A percentile compares a stretch with the other conserved stretches of the same genome.
Conservation (phyloP, 2,329 filamentous ascomycete species). For the Trichoderma sp. region DNA sequence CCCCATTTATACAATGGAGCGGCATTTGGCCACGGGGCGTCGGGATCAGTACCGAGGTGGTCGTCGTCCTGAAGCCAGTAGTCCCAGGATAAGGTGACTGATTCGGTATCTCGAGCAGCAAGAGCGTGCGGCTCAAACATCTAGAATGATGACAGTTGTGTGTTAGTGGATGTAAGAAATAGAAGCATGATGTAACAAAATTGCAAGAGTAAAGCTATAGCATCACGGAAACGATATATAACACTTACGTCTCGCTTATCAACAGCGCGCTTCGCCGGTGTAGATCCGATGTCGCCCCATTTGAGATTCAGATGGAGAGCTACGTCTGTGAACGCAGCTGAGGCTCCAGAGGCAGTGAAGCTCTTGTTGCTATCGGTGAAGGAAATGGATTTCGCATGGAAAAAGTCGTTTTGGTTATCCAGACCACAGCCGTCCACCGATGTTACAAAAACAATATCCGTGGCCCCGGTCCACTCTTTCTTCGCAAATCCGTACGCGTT, state of each 20-base stretch:
- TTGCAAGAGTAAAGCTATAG: background rate
- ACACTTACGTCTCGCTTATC: background rate
- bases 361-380: background rate
- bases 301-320: background rate
- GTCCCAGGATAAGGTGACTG: background rate
- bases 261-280: background rate
- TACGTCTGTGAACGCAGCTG: background rate
- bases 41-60: background rate
- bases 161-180: background rate
- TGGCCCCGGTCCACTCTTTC: background rate
- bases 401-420: background rate
- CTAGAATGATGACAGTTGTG: background rate
- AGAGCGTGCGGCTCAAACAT: background rate
- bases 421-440: background rate
- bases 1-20: background rate
- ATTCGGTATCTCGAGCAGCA: background rate
- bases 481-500: background rate
- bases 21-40: background rate
- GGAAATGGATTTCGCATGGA: background rate
- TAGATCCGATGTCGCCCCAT: background rate
- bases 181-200: background rate
- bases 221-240: background rate
- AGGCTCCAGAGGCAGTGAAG: background rate
- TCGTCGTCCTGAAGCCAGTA: background rate
- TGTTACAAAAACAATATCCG: background rate